Percentiles rank a stretch among this genome's conserved stretches.
Evolutionary conservation across 1,284 basidiomycete genomes (phyloP).

Genomic region (Rhodotorula sp.): DNA sequence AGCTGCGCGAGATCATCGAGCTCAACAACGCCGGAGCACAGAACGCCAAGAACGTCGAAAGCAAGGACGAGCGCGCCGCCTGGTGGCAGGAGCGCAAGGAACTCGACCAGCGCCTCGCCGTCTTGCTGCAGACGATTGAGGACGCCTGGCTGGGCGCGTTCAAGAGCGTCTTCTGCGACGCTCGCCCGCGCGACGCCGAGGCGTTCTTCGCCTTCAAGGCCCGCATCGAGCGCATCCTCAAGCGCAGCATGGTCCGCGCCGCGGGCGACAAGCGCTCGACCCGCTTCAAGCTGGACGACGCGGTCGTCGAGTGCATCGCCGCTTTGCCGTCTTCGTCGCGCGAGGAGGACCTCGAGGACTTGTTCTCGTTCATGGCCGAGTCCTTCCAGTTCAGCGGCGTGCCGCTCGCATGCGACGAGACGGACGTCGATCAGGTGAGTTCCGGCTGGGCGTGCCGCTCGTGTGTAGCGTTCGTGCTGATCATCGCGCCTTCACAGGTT

Average conservation of each 20-base stretch:
- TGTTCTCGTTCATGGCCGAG: slow-evolving; percentile 91
- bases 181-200: slow-evolving; percentile 55
- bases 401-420: slow-evolving; percentile 83
- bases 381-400: slow-evolving; percentile 90
- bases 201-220: slow-evolving; percentile 55
- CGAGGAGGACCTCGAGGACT: slow-evolving; percentile 92
- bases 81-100: slow-evolving; percentile 84
- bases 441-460: neutral
- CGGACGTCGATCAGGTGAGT: slow-evolving; percentile 81
- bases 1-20: slow-evolving; percentile 75
- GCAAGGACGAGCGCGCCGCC: slow-evolving; percentile 52
- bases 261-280: slow-evolving; percentile 64
- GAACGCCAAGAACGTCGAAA: slow-evolving; percentile 68
- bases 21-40: slow-evolving; percentile 75
- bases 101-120: slow-evolving; percentile 74
- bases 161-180: slow-evolving; percentile 66
- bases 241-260: slow-evolving; percentile 59
- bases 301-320: slow-evolving; percentile 80
- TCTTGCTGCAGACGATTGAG: slow-evolving; percentile 81
- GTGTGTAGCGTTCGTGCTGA: neutral
- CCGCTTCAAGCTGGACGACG: slow-evolving; percentile 63
- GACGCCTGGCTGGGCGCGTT: slow-evolving; percentile 96
- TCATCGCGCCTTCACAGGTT: slow-evolving; percentile 40
- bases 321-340: slow-evolving; percentile 74
- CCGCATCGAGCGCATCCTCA: slow-evolving; percentile 73